Evolutionary conservation across 208 protist species (phyloP), one percentile per base, ranked within the genome.

Genomic region (Acanthamoeba quina): DNA sequence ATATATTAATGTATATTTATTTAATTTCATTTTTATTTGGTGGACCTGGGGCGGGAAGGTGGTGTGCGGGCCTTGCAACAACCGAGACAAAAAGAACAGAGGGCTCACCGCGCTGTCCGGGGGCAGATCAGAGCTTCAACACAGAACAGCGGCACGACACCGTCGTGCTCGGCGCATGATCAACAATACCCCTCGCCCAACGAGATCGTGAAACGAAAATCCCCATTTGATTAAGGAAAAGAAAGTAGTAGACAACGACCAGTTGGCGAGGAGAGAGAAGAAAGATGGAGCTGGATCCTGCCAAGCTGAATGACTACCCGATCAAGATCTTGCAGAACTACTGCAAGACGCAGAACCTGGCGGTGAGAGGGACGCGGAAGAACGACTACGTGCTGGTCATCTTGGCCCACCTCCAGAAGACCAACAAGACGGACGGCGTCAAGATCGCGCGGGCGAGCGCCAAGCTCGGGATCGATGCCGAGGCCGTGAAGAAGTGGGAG

Each of bases 251-350:
- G 3, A 37, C 0, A 3, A 37, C 0, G 37, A 37, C 37, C 37
- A 37, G 37, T 37, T 37, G 37, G 3, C 37, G 29, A n/a, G 29
- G 62, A 26, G 29, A 7, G 64, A 70, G 64, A 7, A 41, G n/a
- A 24, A 80, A 76, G 37, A 80, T 80, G 70, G 70, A 80, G 19
- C 37, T 80, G 19, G 70, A 80, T 34, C 70, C 70, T 31, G 19
- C 70, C 70, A 80, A 80, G 37, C 29, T 80, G 11, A 80, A 80
- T 37, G 70, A 80, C n/a, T 80, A 80, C 37, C 70, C 70, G 26
- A 80, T 80, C 70, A 80, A 80, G 70, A 80, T 80, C 9, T 80
- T 80, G 70, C 70, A 80, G 41, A 80, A 80, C n/a, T 80, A 80
- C 29, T 80, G 70, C 21, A 41, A 52, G 41, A 52, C 70, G 37